Evolutionary conservation across 2,329 filamentous ascomycete genomes (phyloP).

Genomic region (Penicillium thymicola): DNA sequence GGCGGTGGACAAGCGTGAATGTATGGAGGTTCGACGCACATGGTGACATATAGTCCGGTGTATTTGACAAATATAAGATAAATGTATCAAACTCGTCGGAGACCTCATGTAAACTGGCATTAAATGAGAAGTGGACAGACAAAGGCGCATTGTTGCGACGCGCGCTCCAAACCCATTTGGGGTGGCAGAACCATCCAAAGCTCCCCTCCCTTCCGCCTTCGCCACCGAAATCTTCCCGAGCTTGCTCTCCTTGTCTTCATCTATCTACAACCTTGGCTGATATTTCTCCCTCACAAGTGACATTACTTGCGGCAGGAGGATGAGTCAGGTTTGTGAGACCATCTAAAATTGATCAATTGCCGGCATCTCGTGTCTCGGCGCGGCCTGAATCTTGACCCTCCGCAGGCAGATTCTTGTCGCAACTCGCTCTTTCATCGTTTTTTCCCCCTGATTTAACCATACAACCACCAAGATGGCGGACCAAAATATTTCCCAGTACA

Average conservation of each 20-base stretch:
- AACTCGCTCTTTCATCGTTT: conserved; percentile 21
- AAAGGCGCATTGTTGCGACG: conserved; percentile 26
- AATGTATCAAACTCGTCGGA: neutral
- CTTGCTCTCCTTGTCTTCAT: conserved; percentile 23
- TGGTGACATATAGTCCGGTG: conserved; percentile 32
- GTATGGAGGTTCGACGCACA: conserved; percentile 24
- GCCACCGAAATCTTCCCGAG: conserved; percentile 39
- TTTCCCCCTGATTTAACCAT: conserved; percentile 9
- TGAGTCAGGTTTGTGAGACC: conserved; percentile 39
- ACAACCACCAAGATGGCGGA: conserved; percentile 61
- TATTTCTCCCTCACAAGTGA: conserved; percentile 27
- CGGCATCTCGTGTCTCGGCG: conserved; percentile 30
- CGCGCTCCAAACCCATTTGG: conserved; percentile 10
- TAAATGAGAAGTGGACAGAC: conserved; percentile 12
- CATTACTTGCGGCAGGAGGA: conserved; percentile 32
- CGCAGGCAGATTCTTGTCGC: conserved; percentile 30
- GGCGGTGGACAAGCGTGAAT: conserved; percentile 15
- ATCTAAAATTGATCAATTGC: conserved; percentile 23
- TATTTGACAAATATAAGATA: conserved; percentile 19
- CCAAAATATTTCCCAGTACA: conserved; percentile 85
- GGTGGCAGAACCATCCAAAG: conserved; percentile 18
- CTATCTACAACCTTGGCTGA: conserved; percentile 25
- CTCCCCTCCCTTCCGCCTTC: conserved; percentile 34
- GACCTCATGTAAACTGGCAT: conserved; percentile 3
- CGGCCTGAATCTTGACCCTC: conserved; percentile 33